A percentile compares a stretch with the other conserved stretches of the same genome.
Conservation (phyloP, 495 filamentous ascomycete genomes). For the Apiosordaria backusii region DNA sequence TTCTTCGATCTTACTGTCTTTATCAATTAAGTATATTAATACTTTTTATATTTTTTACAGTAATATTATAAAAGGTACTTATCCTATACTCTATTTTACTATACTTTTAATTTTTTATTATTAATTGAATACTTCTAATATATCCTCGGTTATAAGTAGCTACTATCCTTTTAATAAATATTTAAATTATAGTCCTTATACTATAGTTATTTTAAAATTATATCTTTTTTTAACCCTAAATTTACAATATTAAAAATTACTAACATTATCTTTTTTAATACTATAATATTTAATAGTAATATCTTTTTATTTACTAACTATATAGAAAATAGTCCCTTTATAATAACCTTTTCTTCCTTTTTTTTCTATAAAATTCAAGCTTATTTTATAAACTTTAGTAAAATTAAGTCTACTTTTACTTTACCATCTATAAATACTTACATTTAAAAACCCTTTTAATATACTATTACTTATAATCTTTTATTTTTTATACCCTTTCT, state of each 20-base stretch:
- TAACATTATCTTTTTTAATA: neutral
- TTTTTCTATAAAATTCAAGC: neutral
- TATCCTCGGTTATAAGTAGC: neutral
- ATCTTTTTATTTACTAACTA: neutral
- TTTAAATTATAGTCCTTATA: no score
- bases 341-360: neutral
- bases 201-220: neutral
- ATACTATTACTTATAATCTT: no score
- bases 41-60: no score
- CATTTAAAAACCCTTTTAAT: no score
- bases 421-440: no score
- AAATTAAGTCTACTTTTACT: no score
- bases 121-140: neutral
- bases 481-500: no score
- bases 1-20: no score
- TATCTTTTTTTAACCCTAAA: neutral
- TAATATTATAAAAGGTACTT: no score
- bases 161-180: neutral
- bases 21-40: no score
- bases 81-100: neutral
- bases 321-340: neutral
- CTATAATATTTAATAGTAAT: neutral
- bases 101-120: neutral
- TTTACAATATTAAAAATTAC: neutral
- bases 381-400: no score